Evolutionary conservation across 1,284 basidiomycete species (phyloP).

Genomic region (Vanrija sp.): DNA sequence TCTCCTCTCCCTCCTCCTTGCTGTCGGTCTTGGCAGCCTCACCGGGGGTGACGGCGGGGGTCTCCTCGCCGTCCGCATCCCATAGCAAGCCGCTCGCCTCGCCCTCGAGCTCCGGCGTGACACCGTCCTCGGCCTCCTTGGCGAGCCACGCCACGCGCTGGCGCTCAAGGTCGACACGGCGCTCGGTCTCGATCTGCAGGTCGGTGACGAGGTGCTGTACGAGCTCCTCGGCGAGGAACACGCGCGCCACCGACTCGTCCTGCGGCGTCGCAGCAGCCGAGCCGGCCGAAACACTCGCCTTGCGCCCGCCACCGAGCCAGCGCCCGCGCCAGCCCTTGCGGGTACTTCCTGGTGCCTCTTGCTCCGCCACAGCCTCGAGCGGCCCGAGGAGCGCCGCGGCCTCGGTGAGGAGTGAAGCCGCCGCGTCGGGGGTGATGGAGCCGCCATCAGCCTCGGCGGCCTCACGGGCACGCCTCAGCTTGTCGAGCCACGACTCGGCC

Average conservation of each 20-base stretch:
- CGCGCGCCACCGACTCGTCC: constrained; percentile 53
- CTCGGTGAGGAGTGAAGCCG: constrained; percentile 49
- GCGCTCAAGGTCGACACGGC: constrained; percentile 57
- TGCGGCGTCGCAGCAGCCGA: constrained; percentile 10
- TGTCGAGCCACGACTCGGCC: constrained; percentile 44
- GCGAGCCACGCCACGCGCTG: constrained; percentile 47
- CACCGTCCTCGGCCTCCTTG: constrained; percentile 35
- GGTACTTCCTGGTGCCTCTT: neutral
- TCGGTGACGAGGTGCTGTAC: constrained; percentile 62
- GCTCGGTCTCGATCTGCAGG: constrained; percentile 61
- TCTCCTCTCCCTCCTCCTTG: neutral
- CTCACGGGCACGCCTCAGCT: constrained; percentile 33
- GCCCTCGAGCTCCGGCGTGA: constrained; percentile 7
- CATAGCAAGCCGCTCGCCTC: constrained; percentile 7
- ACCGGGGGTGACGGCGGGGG: neutral
- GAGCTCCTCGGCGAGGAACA: constrained; percentile 60
- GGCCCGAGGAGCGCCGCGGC: constrained; percentile 65
- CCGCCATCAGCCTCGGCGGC: constrained; percentile 25
- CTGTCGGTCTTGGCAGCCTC: neutral
- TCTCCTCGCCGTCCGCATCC: constrained; percentile 15
- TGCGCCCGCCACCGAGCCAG: neutral
- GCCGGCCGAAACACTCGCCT: neutral
- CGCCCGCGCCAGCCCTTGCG: neutral
- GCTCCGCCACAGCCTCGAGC: neutral
- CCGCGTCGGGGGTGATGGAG: constrained; percentile 13